Percentiles rank a stretch among this genome's conserved stretches.
Evolutionary conservation across 139 green algal genomes (phyloP).

Genomic region (Chlorella sorokiniana): DNA sequence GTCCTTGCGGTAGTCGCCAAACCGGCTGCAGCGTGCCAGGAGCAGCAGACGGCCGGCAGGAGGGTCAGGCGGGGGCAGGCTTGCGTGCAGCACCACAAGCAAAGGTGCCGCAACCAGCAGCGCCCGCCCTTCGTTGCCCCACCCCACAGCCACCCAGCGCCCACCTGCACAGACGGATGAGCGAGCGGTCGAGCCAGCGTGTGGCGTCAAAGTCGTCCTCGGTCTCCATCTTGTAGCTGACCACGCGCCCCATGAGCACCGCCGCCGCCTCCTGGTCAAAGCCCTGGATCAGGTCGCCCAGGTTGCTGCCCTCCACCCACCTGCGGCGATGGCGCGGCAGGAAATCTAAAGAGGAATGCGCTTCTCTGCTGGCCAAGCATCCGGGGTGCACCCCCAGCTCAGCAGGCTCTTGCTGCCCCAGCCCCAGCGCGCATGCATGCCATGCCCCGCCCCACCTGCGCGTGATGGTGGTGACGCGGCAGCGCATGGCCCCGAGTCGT

Average conservation of each 20-base stretch:
- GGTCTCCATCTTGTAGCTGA: conserved; percentile 76
- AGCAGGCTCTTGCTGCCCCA: neutral
- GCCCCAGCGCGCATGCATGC: neutral
- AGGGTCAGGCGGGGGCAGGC: neutral
- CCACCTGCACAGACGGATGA: conserved; percentile 58
- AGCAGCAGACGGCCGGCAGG: neutral
- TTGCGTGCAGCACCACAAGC: neutral
- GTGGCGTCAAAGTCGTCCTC: conserved; percentile 98
- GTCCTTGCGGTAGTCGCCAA: conserved; percentile 83
- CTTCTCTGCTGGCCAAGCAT: too few relatives aligned
- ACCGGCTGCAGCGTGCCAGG: conserved; percentile 26
- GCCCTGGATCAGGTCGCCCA: conserved; percentile 80
- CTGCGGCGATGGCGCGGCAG: conserved; percentile 7
- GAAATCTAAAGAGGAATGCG: neutral
- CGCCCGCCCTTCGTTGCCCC: neutral
- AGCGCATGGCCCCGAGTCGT: conserved; percentile 78
- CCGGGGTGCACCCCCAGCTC: too few relatives aligned
- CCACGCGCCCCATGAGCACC: conserved; percentile 84
- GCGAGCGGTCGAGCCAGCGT: conserved; percentile 86
- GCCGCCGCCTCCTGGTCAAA: conserved; percentile 98
- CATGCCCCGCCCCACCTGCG: conserved; percentile 51
- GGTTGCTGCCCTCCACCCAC: conserved; percentile 74
- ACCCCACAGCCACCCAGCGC: neutral
- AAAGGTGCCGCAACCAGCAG: neutral
- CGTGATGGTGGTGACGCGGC: conserved; percentile 92